Base-by-base conservation (phyloP, 2,329 filamentous ascomycete genomes). In the Scolecobasidium constrictum region DNA sequence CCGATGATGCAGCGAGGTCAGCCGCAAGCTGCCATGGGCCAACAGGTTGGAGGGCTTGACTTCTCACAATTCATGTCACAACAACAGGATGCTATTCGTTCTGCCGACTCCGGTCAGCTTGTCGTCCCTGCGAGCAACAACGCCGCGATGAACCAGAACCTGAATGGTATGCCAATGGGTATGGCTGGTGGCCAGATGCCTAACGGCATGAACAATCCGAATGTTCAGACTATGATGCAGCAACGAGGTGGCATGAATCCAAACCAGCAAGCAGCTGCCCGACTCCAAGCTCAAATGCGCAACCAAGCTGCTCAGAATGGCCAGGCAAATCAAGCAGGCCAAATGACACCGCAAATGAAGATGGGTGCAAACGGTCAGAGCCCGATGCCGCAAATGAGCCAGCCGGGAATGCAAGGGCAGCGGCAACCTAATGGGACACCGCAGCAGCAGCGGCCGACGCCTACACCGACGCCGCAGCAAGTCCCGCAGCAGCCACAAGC, bases 111-210 rank as follows among this genome's bases (percentile, higher is more conserved):
- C 38, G 77, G 77, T 7, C 73, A 77, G 48, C 62, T 73, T 33
- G 76, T 79, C 15, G 77, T 81, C 3, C 76, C 77, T 9, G 77
- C 75, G 4, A 80, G 73, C 56, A 75, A 71, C 51, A 72, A 72
- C 42, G 65, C 67, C 46, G 69, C 60, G 23, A 58, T 58, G 4
- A 59, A 60, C 35, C 62, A 64, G 59, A 53, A 55, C 21, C 41
- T 49, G 21, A 55, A 59, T 45, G 61, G 61, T 9, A 19, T n/a
- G n/a, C 35, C 13, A 19, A n/a, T 15, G 17, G 35, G 35, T 9
- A 9, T 36, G 9, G 9, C 7, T n/a, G 26, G 26, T 31, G 9
- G n/a, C 9, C 9, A 9, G 26, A n/a, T 7, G 9, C 9, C 26
- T 31, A 7, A 7, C 9, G 26, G 9, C 9, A 31, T 31, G 16